Conservation (phyloP, 192 early-diverging fungal species). For the Coemansia sp. region DNA sequence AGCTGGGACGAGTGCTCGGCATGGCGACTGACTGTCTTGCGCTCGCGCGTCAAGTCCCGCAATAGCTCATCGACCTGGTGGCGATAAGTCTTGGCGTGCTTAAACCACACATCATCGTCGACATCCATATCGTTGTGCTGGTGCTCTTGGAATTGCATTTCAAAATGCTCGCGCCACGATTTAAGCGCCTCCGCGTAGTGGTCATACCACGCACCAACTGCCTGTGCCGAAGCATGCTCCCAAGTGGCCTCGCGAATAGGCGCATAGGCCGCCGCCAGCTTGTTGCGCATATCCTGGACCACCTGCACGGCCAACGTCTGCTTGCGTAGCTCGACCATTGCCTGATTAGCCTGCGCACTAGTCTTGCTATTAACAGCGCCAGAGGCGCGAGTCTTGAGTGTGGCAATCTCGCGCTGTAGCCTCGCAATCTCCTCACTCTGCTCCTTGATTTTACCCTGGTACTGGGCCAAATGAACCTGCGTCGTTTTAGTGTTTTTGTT, state of each 20-base stretch:
- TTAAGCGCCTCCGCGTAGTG: conserved; percentile 35
- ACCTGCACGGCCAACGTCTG: conserved; percentile 49
- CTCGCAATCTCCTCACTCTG: conserved; percentile 59
- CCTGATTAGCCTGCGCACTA: conserved; percentile 30
- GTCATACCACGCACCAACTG: conserved; percentile 41
- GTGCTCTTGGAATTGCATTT: conserved; percentile 49
- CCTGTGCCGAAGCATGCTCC: conserved; percentile 46
- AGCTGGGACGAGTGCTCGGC: conserved; percentile 42
- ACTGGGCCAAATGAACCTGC: conserved; percentile 61
- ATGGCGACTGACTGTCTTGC: conserved; percentile 37
- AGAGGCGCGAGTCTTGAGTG: conserved; percentile 8
- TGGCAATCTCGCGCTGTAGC: conserved; percentile 52
- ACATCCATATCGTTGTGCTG: conserved; percentile 29
- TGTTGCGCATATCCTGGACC: conserved; percentile 53
- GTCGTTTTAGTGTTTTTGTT: conserved; percentile 58
- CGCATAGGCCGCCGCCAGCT: conserved; percentile 41
- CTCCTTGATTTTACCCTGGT: conserved; percentile 61
- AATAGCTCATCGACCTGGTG: conserved; percentile 44
- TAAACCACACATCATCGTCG: conserved; percentile 9
- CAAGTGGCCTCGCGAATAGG: conserved; percentile 47
- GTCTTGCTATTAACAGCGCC: neutral
- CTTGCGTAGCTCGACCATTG: conserved; percentile 40
- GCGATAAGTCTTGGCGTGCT: conserved; percentile 23
- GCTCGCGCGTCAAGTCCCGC: conserved; percentile 45
- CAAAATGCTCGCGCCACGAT: conserved; percentile 54